A percentile compares a stretch with the other conserved stretches of the same genome.
phyloP scores from a whole-genome alignment of 148 eudicot genomes.

The Chenopodium formosanum region DNA sequence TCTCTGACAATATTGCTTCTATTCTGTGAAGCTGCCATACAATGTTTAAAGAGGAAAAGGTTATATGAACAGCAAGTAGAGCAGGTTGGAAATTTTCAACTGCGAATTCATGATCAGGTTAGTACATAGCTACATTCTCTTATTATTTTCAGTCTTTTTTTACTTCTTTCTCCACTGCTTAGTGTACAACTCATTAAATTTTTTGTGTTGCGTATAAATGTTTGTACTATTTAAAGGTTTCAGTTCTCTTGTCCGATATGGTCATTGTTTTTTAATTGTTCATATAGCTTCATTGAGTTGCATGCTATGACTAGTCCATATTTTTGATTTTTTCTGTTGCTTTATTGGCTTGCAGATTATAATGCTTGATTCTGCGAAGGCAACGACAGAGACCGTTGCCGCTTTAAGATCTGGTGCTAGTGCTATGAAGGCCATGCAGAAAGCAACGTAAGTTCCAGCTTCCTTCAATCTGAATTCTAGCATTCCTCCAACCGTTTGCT shows the following conservation, averaged over 20 bases:
- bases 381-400: constrained; percentile 89
- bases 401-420: constrained; percentile 92
- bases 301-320: background rate
- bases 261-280: background rate
- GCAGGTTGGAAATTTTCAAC: constrained; percentile 79
- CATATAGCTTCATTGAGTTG: background rate
- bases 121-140: background rate
- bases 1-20: constrained; percentile 5
- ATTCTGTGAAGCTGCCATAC: constrained; percentile 63
- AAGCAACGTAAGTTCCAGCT: constrained; percentile 68
- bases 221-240: background rate
- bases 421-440: constrained; percentile 96
- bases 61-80: constrained; percentile 81
- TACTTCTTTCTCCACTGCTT: background rate
- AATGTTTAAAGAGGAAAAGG: constrained; percentile 83
- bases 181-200: background rate
- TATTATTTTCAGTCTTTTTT: background rate
- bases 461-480: background rate
- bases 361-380: constrained; percentile 90
- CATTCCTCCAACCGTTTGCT: background rate
- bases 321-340: background rate
- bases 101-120: constrained; percentile 91
- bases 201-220: background rate
- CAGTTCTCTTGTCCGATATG: too few relatives aligned
- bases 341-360: constrained; percentile 62